phyloP scores from a whole-genome alignment of 495 filamentous ascomycete genomes.

The Neurospora sp. region DNA sequence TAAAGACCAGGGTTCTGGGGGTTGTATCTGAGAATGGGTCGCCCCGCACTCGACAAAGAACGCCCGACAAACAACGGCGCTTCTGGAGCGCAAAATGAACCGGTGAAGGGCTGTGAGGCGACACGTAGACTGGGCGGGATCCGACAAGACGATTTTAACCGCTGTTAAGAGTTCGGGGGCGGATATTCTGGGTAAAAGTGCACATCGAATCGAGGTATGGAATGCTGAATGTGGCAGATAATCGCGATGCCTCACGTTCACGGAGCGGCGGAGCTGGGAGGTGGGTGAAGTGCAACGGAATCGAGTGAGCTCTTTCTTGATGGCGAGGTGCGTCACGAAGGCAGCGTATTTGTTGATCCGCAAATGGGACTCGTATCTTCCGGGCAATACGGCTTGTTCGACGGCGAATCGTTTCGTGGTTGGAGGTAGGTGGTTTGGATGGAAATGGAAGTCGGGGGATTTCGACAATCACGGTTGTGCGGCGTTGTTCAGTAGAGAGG shows the following conservation, averaged over 20 bases:
- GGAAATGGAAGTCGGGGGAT: not conserved
- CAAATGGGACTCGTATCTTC: not conserved
- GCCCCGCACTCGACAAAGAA: not conserved
- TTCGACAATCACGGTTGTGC: not conserved
- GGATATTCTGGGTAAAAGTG: not conserved
- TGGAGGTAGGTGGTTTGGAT: not conserved
- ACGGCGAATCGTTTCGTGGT: not conserved
- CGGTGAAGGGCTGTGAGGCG: not conserved
- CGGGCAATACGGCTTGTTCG: not conserved
- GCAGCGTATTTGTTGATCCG: not conserved
- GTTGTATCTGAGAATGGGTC: not conserved
- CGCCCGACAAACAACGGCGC: not conserved
- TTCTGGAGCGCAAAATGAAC: not conserved
- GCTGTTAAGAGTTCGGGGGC: not conserved
- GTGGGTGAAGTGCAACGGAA: not conserved
- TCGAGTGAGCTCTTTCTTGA: not conserved
- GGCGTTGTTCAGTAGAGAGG: not conserved
- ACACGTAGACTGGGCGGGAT: not conserved
- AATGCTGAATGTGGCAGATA: not conserved
- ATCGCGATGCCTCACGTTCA: not conserved
- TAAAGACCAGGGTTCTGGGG: not conserved
- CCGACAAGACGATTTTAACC: not conserved
- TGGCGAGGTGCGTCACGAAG: not conserved
- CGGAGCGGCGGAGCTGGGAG: not conserved
- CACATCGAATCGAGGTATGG: not conserved